phyloP scores from a whole-genome alignment of 1,139 yeast species.

The Hansenula lynferdii region DNA sequence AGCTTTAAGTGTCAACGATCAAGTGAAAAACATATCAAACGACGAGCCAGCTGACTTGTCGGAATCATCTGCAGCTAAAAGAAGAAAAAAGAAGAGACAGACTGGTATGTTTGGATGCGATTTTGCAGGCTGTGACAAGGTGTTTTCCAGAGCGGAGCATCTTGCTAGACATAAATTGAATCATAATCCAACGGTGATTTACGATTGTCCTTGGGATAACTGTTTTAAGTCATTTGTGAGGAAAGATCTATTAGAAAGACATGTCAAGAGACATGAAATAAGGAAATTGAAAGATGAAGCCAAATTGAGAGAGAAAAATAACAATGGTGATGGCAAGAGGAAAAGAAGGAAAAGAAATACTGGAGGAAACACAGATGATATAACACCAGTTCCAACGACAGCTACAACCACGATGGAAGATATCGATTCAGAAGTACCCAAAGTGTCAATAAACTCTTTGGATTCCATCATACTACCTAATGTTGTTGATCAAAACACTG shows the following conservation, averaged over 20 bases:
- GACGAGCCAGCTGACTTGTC: background rate
- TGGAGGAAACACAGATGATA: background rate
- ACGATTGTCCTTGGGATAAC: constrained; percentile 41
- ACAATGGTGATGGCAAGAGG: constrained; percentile 11
- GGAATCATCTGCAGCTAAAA: constrained; percentile 1
- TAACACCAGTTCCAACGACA: background rate
- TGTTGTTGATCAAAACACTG: constrained; percentile 17
- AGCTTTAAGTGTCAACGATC: background rate
- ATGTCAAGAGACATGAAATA: constrained; percentile 43
- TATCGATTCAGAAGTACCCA: constrained; percentile 6
- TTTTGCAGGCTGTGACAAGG: constrained; percentile 34
- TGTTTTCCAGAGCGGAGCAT: constrained; percentile 34
- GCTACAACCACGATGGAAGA: constrained; percentile 4
- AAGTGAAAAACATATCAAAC: background rate
- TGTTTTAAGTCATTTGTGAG: constrained; percentile 60
- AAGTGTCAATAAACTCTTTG: constrained; percentile 18
- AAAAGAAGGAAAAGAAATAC: constrained; percentile 7
- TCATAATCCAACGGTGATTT: constrained; percentile 38
- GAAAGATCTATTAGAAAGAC: constrained; percentile 47
- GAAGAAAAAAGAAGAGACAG: constrained; percentile 19
- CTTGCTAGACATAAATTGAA: constrained; percentile 33
- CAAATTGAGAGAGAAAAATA: constrained; percentile 14
- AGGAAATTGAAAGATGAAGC: constrained; percentile 24
- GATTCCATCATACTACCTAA: constrained; percentile 24
- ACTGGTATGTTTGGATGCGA: constrained; percentile 29